phyloP scores from a whole-genome alignment of 306 rosid genomes.

The Astragalus membranaceus region DNA sequence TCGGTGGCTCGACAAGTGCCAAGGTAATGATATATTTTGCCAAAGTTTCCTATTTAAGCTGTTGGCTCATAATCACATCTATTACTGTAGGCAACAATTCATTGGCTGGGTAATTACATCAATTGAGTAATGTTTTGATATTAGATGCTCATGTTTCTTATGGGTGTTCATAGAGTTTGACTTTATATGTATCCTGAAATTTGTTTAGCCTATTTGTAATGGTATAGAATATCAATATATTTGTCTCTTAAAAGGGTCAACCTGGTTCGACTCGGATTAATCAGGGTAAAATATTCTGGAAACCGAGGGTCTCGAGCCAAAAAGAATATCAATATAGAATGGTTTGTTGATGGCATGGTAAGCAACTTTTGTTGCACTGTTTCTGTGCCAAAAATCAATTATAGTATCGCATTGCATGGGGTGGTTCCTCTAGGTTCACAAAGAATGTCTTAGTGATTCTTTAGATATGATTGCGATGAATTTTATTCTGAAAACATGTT shows the following conservation, averaged over 20 bases:
- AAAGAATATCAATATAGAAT: neutral
- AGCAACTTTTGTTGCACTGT: conserved; percentile 6
- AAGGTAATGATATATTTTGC: conserved; percentile 52
- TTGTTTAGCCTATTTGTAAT: too few relatives aligned
- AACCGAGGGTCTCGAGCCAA: neutral
- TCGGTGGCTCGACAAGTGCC: conserved; percentile 94
- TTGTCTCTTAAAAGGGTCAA: neutral
- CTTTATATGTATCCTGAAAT: too few relatives aligned
- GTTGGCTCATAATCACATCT: too few relatives aligned
- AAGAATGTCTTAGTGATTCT: conserved; percentile 7
- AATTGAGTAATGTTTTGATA: neutral
- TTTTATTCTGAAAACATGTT: conserved; percentile 16
- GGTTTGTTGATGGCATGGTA: conserved; percentile 4
- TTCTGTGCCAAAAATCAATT: neutral
- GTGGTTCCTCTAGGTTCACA: neutral
- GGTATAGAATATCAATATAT: too few relatives aligned
- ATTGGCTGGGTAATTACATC: neutral
- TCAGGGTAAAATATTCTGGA: neutral
- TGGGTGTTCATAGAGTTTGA: too few relatives aligned
- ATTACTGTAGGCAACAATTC: neutral
- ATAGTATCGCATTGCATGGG: neutral
- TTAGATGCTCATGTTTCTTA: neutral
- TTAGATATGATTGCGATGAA: neutral
- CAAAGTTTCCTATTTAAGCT: neutral
- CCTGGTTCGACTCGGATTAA: neutral